These are phyloP conservation scores for Plantago elongata DNA, from an alignment of 257 asterid species.

Conservation along the genomic window DNA sequence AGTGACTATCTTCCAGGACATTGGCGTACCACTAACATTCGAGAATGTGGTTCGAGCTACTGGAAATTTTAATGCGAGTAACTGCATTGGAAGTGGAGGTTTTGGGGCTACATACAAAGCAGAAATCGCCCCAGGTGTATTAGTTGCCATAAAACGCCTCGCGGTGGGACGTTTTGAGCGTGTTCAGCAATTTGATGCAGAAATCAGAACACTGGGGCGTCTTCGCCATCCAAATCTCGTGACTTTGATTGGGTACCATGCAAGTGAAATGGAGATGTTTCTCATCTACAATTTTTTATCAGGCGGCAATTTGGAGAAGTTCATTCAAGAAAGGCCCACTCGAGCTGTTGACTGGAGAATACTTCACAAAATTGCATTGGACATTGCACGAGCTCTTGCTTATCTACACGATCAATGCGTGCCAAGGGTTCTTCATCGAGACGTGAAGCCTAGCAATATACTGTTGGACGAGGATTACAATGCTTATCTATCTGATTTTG, in stretches of 20 bases:
- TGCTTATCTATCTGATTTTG: slow-evolving; percentile 83
- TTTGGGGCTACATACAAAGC: slow-evolving; percentile 97
- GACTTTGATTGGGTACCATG: slow-evolving; percentile 86
- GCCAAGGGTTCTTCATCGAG: slow-evolving; percentile 91
- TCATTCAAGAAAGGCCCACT: slow-evolving; percentile 67
- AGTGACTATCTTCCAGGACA: slow-evolving; percentile 66
- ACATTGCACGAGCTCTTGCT: slow-evolving; percentile 81
- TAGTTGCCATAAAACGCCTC: slow-evolving; percentile 78
- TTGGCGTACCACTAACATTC: slow-evolving; percentile 66
- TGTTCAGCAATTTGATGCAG: slow-evolving; percentile 77
- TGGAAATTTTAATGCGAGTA: slow-evolving; percentile 71
- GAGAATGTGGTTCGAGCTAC: slow-evolving; percentile 86
- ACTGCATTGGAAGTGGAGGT: slow-evolving; percentile 94
- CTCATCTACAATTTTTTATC: slow-evolving; percentile 74
- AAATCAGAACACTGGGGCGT: slow-evolving; percentile 72
- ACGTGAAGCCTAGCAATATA: slow-evolving; percentile 92
- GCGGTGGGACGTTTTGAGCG: slow-evolving; percentile 80
- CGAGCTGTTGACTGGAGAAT: slow-evolving; percentile 88
- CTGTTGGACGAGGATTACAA: slow-evolving; percentile 73
- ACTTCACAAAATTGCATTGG: slow-evolving; percentile 83
- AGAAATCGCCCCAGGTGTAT: slow-evolving; percentile 74
- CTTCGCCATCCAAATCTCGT: slow-evolving; percentile 80
- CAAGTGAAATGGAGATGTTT: slow-evolving; percentile 86
- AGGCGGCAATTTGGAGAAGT: slow-evolving; percentile 79
- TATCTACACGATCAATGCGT: slow-evolving; percentile 87